Percentiles rank a stretch among this genome's conserved stretches.
These are phyloP conservation scores for Lycium barbarum DNA, from an alignment of 257 asterid genomes.

Conservation along the genomic window DNA sequence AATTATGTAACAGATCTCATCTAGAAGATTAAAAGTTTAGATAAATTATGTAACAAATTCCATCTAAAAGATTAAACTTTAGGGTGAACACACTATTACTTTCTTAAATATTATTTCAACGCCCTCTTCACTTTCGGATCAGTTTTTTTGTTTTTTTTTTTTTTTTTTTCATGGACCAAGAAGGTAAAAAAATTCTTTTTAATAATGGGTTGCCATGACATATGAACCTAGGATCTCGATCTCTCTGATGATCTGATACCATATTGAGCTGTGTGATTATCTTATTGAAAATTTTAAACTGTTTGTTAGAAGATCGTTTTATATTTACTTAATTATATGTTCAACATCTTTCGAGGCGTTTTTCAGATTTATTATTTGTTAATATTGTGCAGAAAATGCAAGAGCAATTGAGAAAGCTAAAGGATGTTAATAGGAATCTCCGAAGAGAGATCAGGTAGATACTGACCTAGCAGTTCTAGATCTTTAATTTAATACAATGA, in stretches of 20 bases:
- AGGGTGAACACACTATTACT: too few relatives aligned
- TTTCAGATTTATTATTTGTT: not conserved
- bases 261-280: not conserved
- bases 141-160: too few relatives aligned
- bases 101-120: too few relatives aligned
- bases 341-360: not conserved
- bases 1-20: not conserved
- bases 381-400: conserved; percentile 71
- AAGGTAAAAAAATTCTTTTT: too few relatives aligned
- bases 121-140: too few relatives aligned
- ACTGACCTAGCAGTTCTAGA: not conserved
- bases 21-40: not conserved
- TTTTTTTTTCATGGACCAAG: too few relatives aligned
- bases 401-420: conserved; percentile 80
- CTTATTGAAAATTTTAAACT: not conserved
- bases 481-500: not conserved
- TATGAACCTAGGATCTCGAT: too few relatives aligned
- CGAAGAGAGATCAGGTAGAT: conserved; percentile 80
- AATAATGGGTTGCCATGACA: too few relatives aligned
- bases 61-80: not conserved
- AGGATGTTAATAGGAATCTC: conserved; percentile 80
- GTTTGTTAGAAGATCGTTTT: not conserved
- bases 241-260: too few relatives aligned
- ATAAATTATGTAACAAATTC: not conserved
- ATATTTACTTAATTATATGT: not conserved